These are phyloP conservation scores for Vanrija humicola DNA, from an alignment of 1,284 basidiomycete species.

Conservation along the genomic window DNA sequence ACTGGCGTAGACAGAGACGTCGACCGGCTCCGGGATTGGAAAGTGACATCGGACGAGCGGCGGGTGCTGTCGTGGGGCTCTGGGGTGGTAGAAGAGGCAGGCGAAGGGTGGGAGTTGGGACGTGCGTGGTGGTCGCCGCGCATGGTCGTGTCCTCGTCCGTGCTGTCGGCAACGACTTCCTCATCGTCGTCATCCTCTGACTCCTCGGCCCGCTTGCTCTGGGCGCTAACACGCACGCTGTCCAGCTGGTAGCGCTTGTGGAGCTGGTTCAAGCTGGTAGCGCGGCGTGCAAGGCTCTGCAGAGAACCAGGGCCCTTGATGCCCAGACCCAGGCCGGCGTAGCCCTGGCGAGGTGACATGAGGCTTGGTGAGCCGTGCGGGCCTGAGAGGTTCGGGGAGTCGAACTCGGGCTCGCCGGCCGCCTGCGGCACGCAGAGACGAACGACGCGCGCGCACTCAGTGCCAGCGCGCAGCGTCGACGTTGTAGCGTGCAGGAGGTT, in stretches of 20 bases:
- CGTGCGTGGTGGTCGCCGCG: conserved; percentile 1
- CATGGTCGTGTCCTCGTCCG: conserved; percentile 36
- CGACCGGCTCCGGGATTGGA: neutral
- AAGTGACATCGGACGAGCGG: conserved; percentile 11
- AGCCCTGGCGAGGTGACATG: neutral
- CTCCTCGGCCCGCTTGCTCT: too few species aligned
- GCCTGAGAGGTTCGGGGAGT: conserved; percentile 1
- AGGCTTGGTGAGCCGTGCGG: neutral
- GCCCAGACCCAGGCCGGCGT: conserved; percentile 14
- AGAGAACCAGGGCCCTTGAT: conserved; percentile 46
- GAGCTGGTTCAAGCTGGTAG: conserved; percentile 48
- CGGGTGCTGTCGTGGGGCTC: conserved; percentile 8
- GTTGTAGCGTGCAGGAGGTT: conserved; percentile 76
- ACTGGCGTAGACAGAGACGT: conserved; percentile 4
- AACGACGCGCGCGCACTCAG: conserved; percentile 81
- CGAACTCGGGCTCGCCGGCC: conserved; percentile 23
- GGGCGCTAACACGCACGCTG: conserved; percentile 12
- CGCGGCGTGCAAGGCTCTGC: conserved; percentile 52
- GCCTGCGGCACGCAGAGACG: conserved; percentile 61
- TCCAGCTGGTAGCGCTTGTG: conserved; percentile 34
- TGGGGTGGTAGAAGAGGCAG: neutral
- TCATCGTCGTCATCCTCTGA: conserved; percentile 30
- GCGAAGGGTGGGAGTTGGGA: conserved; percentile 7
- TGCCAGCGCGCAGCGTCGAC: conserved; percentile 74
- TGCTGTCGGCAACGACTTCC: conserved; percentile 30